Evolutionary conservation across 2,329 filamentous ascomycete species (phyloP), one percentile per base, ranked within the genome.

Genomic region (Trichoderma sp.): DNA sequence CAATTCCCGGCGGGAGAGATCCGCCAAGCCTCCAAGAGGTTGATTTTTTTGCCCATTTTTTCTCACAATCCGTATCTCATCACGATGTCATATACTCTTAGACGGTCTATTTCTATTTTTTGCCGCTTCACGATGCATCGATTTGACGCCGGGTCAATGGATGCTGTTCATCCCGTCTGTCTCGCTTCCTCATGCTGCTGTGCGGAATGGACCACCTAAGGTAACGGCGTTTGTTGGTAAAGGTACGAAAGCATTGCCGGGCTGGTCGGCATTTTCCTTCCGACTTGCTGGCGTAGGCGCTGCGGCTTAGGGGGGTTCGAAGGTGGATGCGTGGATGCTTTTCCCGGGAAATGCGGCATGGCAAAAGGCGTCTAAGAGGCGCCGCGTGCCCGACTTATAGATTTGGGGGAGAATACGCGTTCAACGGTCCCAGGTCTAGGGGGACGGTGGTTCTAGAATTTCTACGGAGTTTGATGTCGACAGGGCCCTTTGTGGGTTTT

Each of bases 1-100:
- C 67, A 69, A 69, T 69, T 69, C 67, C 67, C 67, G 67, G 67
- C 67, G 67, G 67, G 67, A 69, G 67, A 68, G 67, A 65, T 63
- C 59, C 59, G 59, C 59, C 59, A 62, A 26, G 10, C 59, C 59
- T 62, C 58, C 2, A 62, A 48, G 44, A 48, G 59, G 44, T 61
- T 54, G 39, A 19, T 52, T 67, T 65, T 17, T 21, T 56, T 66
- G n/a, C 54, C 55, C 52, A 2, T 3, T 52, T 68, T 64, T 52
- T 63, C 39, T 30, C 21, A 52, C 39, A 28, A 65, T 52, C 12
- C 7, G 26, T 21, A 54, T 21, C 21, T 24, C 21, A 24, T 24
- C 21, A 24, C 21, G 21, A 54, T 19, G 3, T 14, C 28, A 28
- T 28, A 28, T 28, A 28, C 5, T 7, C 28, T 4, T 4, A 21